These are phyloP conservation scores for Clathrus columnatus DNA, from an alignment of 768 basidiomycete species.

Conservation along the genomic window DNA sequence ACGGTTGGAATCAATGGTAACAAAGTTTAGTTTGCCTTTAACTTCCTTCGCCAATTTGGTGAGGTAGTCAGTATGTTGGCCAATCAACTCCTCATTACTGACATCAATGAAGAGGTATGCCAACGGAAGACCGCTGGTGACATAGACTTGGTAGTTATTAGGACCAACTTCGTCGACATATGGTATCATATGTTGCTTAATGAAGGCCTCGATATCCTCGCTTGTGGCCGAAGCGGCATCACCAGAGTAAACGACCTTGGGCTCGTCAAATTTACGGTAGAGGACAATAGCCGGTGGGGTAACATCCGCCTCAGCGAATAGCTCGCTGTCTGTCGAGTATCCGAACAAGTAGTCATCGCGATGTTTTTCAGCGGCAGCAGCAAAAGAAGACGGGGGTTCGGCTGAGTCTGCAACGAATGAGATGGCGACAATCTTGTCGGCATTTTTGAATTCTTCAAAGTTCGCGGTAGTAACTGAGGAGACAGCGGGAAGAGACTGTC, in stretches of 20 bases:
- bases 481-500: slow-evolving; percentile 92
- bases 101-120: slow-evolving; percentile 95
- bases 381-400: slow-evolving; percentile 69
- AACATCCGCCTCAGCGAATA: slow-evolving; percentile 61
- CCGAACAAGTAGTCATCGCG: slow-evolving; percentile 96
- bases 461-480: slow-evolving; percentile 69
- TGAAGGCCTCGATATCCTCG: slow-evolving; percentile 65
- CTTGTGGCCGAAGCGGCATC: slow-evolving; percentile 38
- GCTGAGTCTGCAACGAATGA: slow-evolving; percentile 73
- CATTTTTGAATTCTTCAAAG: slow-evolving; percentile 74
- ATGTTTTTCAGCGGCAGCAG: slow-evolving; percentile 70
- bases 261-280: slow-evolving; percentile 91
- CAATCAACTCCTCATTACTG: slow-evolving; percentile 44
- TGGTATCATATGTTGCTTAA: slow-evolving; percentile 78
- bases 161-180: slow-evolving; percentile 86
- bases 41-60: slow-evolving; percentile 70
- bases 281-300: slow-evolving; percentile 79
- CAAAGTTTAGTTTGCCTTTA: slow-evolving; percentile 90
- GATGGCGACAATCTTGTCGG: slow-evolving; percentile 86
- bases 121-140: slow-evolving; percentile 72
- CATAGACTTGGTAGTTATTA: slow-evolving; percentile 88
- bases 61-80: slow-evolving; percentile 56
- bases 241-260: slow-evolving; percentile 54
- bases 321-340: slow-evolving; percentile 61
- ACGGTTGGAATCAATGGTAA: slow-evolving; percentile 94